A percentile compares a stretch with the other conserved stretches of the same genome.
Conservation (phyloP, 768 basidiomycete species). For the Lactarius trivialis region DNA sequence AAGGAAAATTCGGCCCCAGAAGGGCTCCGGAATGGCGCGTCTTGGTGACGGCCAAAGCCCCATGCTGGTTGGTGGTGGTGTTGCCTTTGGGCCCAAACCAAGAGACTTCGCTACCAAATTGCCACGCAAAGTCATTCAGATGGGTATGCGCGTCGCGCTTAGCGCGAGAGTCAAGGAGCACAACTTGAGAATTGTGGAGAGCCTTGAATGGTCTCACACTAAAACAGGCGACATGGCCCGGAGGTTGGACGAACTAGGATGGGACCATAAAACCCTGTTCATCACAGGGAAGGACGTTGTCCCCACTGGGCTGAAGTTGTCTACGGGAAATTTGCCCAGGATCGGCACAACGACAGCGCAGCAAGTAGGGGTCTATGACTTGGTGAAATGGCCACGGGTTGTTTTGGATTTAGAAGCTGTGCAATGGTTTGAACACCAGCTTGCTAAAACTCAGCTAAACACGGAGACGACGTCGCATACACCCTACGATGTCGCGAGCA, state of each 20-base stretch:
- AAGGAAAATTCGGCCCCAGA: constrained; percentile 83
- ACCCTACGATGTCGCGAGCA: no score
- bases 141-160: constrained; percentile 89
- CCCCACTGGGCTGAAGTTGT: constrained; percentile 50
- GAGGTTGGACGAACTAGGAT: constrained; percentile 57
- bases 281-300: constrained; percentile 56
- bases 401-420: constrained; percentile 79
- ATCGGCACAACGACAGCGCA: constrained; percentile 57
- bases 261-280: constrained; percentile 64
- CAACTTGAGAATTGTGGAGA: constrained; percentile 67
- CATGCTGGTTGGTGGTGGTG: constrained; percentile 85
- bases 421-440: constrained; percentile 62
- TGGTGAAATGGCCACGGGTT: constrained; percentile 76
- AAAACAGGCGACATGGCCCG: constrained; percentile 65
- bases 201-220: constrained; percentile 60
- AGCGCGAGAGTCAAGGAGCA: constrained; percentile 76
- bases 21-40: constrained; percentile 86
- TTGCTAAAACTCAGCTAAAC: constrained; percentile 36
- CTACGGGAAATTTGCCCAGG: constrained; percentile 65
- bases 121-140: constrained; percentile 85
- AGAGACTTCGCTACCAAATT: constrained; percentile 89
- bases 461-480: not conserved
- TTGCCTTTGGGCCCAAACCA: constrained; percentile 86
- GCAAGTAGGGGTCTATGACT: constrained; percentile 72
- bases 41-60: constrained; percentile 84